A percentile compares a stretch with the other conserved stretches of the same genome.
phyloP scores from a whole-genome alignment of 1,139 yeast species.

The Suzukiozyma palmioleophila region DNA sequence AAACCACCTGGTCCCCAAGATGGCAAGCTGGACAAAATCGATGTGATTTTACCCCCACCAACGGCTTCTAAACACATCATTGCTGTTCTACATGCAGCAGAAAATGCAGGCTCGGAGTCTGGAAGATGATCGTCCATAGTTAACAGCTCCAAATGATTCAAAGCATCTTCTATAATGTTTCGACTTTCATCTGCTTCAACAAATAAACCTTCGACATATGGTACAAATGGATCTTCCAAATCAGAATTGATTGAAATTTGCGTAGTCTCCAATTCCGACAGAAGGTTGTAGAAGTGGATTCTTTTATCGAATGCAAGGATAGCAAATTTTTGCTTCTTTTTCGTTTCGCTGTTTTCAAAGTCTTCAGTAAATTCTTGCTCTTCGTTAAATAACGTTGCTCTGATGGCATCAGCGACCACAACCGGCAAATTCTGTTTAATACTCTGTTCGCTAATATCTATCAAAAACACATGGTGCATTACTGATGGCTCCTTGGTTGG shows the following conservation, averaged over 20 bases:
- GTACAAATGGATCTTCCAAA: slow-evolving; percentile 76
- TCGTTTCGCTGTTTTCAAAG: slow-evolving; percentile 12
- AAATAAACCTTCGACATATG: slow-evolving; percentile 73
- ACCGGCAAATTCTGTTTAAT: slow-evolving; percentile 60
- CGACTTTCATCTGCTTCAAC: slow-evolving; percentile 71
- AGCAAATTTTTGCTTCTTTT: slow-evolving; percentile 48
- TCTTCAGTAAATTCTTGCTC: slow-evolving; percentile 11
- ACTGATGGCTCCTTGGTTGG: slow-evolving; percentile 25
- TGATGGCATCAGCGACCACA: slow-evolving; percentile 69
- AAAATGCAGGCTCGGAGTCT: slow-evolving; percentile 71
- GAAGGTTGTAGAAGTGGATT: slow-evolving; percentile 71
- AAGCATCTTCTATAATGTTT: slow-evolving; percentile 60
- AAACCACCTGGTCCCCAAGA: slow-evolving; percentile 84
- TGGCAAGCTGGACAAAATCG: slow-evolving; percentile 67
- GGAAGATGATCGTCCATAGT: slow-evolving; percentile 38
- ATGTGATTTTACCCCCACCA: slow-evolving; percentile 80
- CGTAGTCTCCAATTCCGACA: slow-evolving; percentile 50
- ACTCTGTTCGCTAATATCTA: slow-evolving; percentile 70
- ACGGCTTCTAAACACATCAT: slow-evolving; percentile 54
- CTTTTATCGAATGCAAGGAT: slow-evolving; percentile 74
- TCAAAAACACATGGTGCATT: slow-evolving; percentile 69
- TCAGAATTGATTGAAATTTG: slow-evolving; percentile 70
- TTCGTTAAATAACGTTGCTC: slow-evolving; percentile 45
- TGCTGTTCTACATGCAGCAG: slow-evolving; percentile 75
- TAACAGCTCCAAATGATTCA: slow-evolving; percentile 52